Evolutionary conservation across 179 eudicot genomes (phyloP), one percentile per base, ranked within the genome.

Genomic region (Actinidia arguta): DNA sequence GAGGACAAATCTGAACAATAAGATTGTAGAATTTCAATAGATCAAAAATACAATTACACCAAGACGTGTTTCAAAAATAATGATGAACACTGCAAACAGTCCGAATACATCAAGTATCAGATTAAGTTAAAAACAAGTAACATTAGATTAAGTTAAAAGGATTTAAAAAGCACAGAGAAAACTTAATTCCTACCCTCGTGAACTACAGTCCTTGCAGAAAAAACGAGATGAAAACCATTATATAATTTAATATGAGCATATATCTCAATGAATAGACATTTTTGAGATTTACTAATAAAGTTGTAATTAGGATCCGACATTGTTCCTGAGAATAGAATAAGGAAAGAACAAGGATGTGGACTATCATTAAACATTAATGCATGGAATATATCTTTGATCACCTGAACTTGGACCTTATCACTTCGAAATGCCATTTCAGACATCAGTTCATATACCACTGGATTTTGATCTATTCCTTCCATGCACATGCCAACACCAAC

Each of bases 391-490:
- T 10, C 27, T 77, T 61, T 56, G 44, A 61, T 77, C 86, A 95
- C 96, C 98, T 85, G 81, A 78, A 91, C 87, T 81, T 88, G 87
- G 72, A 97, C 92, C 58, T 85, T 87, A 62, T 91, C 87, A 70
- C 89, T 89, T 81, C 94, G 94, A 90, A 91, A 97, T 73, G 98
- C 98, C 99, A 97, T 97, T 87, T 97, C 99, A 76, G 99, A 90
- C 99, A 97, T 95, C 78, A 93, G 93, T 86, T 97, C 99, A 85
- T 93, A 97, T 62, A 93, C 98, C 84, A 97, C 98, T 77, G 99
- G 99, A 89, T 97, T 97, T 22, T 97, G 99, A 84, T 97, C 98
- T 86, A 92, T 95, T 88, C 98, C 99, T 92, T 97, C 99, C 99
- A 97, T 97, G 87, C 99, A 95, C 95, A 89, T 95, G 81, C 99